Percentiles rank a stretch among this genome's conserved stretches.
Conservation (phyloP, 2,329 filamentous ascomycete genomes). For the Colletotrichum navitas region DNA sequence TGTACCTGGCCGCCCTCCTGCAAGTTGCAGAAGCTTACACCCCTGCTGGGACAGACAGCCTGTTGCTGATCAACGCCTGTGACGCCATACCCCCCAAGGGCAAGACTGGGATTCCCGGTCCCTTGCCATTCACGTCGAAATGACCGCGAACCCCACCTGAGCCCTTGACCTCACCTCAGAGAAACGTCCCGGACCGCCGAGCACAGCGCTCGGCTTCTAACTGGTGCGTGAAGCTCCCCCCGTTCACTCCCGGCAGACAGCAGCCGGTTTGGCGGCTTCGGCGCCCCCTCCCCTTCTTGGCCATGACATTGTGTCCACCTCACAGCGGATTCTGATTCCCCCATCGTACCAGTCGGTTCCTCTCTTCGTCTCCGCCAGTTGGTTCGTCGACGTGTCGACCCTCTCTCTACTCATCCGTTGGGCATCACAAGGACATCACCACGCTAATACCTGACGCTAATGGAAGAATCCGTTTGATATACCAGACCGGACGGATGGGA, state of each 20-base stretch:
- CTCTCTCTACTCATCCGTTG: constrained; percentile 19
- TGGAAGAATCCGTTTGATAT: not conserved
- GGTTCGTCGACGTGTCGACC: constrained; percentile 2
- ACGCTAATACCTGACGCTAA: constrained; percentile 10
- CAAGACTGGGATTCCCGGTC: constrained; percentile 30
- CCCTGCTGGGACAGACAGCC: constrained; percentile 3
- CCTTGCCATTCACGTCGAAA: constrained; percentile 15
- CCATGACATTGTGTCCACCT: constrained; percentile 26
- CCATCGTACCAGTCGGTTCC: constrained; percentile 3
- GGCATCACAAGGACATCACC: not conserved
- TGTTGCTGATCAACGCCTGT: constrained; percentile 49
- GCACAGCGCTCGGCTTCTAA: constrained; percentile 21
- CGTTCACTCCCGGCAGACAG: constrained; percentile 38
- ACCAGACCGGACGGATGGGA: not conserved
- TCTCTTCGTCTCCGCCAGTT: not conserved
- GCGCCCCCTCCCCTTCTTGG: not conserved
- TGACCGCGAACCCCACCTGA: constrained; percentile 25
- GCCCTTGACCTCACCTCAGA: constrained; percentile 16
- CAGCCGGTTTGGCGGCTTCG: constrained; percentile 40
- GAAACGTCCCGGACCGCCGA: constrained; percentile 20
- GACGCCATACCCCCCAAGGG: constrained; percentile 48
- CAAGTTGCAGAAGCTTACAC: not conserved
- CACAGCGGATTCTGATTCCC: constrained; percentile 30
- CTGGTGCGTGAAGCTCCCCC: constrained; percentile 26
- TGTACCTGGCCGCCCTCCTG: not conserved